Evolutionary conservation across 208 protist species (phyloP), one percentile per base, ranked within the genome.

Genomic region (Leishmania aethiopica): DNA sequence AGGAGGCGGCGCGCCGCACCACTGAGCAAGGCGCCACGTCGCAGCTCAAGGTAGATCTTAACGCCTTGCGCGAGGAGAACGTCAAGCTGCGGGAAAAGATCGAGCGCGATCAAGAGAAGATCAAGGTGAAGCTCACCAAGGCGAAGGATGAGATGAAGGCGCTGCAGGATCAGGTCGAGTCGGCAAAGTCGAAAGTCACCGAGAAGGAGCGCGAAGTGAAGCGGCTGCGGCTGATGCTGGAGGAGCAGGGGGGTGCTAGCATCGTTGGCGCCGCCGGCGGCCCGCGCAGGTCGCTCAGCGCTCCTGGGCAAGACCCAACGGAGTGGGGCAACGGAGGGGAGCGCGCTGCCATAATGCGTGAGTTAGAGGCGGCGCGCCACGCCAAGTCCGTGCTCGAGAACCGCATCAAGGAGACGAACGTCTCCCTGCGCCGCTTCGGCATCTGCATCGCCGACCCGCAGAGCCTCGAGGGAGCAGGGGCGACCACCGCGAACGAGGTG

Each of bases 81-180:
- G 80, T 81, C 55, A 96, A 95, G 78, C 87, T 98, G 79, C 91
- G 94, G 75, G 93, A 97, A 83, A 98, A 98, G 90, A 93, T 98
- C 79, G 91, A 96, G 86, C 89, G 92, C 35, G 95, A 98, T 76
- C 93, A 97, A 78, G 95, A 98, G 80, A 96, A 96, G 78, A 97
- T 98, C 73, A 98, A 97, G 84, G 88, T 88, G 17, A 97, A 96
- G 86, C 83, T 98, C 25, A 82, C 84, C 45, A 96, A 97, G 80
- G 84, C 62, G 70, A 95, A 97, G 83, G 93, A 95, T 55, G 93
- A 97, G 83, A 87, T 88, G 74, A 94, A 94, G 84, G 77, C 87
- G 10, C 73, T 95, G 45, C 90, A 94, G 71, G 94, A 97, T 72
- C 88, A 97, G 84, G 64, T 96, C 17, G 93, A 97, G 86, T 74